Evolutionary conservation across 1,284 basidiomycete genomes (phyloP), one percentile per base, ranked within the genome.

Genomic region (Abortiporus biennis): DNA sequence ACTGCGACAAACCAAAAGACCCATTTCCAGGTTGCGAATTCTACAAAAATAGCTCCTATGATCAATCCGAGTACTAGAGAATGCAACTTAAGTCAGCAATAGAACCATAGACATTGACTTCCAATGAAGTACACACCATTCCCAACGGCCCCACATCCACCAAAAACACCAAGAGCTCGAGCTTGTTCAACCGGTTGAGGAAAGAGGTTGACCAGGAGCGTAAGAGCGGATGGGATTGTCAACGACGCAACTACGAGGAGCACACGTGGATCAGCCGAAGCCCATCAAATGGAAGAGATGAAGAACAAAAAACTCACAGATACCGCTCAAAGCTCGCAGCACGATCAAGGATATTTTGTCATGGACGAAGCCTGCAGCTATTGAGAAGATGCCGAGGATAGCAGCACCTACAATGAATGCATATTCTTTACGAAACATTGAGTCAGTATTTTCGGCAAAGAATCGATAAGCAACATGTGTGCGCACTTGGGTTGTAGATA

Each of bases 221-320:
- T 58, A 15, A 75, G 52, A 3, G 73, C 66, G 8, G 72, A 74
- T 1, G 73, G 72, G 40, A 74, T 71, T 4, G 68, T 66, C 57
- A 72, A 56, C 3, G 69, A 61, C 15, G 64, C 67, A 5, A 62
- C 70, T 68, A 6, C 43, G 32, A 35, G 11, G n/a, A 34, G 8
- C 37, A 16, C 30, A 23, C 24, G 16, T 34, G 6, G 31, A 20
- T n/a, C 27, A 29, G 27, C 9, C 27, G 27, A 29, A 29, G n/a
- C 27, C 8, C 16, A 19, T 20, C 12, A 6, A 11, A 23, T 24
- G 32, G 21, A 16, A 12, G 20, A 25, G 9, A 25, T 8, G 20
- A 6, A 37, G 22, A 38, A 33, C 30, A 27, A 34, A 16, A 38
- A 9, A 44, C 50, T 36, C 40, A 66, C 68, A 56, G 3, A 71